Evolutionary conservation across 1,139 yeast genomes (phyloP), one percentile per base, ranked within the genome.

Genomic region (Kurtzmaniella natalensis): DNA sequence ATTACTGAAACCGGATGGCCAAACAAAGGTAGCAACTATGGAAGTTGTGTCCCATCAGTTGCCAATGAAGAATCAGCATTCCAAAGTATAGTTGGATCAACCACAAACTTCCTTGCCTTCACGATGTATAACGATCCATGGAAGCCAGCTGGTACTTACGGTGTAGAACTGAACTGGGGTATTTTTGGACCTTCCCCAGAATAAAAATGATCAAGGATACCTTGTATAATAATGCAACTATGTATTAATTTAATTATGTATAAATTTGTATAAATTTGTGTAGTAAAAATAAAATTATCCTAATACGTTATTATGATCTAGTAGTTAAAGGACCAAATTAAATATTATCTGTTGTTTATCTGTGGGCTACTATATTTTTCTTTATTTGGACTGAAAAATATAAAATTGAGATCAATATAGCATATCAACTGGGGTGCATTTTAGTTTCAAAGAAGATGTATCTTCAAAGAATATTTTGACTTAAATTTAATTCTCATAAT

Each of bases 1-100:
- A 76, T 82, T 48, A 76, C 84, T 33, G 94, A 83, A 64, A 72
- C 87, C 36, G 94, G 94, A 37, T 83, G 92, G 92, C 94, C 94
- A 51, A 75, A 82, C 31, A 57, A 72, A 50, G 92, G 92, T 58
- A 63, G 73, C 47, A 60, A 76, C 38, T 71, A 65, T 51, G 87
- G 87, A 56, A 67, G 59, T 41, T 83, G 87, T 51, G 79, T 81
- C 37, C 86, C 92, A 30, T 79, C 86, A n/a, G 50, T 64, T 39
- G 57, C 58, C 16, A 81, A 82, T 62, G 89, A 81, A 61, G 47
- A 63, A 26, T 57, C 74, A 36, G 88, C 89, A 30, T 57, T 83
- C 38, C 50, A 66, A 37, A 70, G 84, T 37, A 73, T 83, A 45
- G 64, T 66, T n/a, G 46, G 64, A 13, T 67, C 79, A 55, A 86